These are phyloP conservation scores for Colletotrichum abscissum DNA, from an alignment of 2,329 filamentous ascomycete species.

Conservation along the genomic window DNA sequence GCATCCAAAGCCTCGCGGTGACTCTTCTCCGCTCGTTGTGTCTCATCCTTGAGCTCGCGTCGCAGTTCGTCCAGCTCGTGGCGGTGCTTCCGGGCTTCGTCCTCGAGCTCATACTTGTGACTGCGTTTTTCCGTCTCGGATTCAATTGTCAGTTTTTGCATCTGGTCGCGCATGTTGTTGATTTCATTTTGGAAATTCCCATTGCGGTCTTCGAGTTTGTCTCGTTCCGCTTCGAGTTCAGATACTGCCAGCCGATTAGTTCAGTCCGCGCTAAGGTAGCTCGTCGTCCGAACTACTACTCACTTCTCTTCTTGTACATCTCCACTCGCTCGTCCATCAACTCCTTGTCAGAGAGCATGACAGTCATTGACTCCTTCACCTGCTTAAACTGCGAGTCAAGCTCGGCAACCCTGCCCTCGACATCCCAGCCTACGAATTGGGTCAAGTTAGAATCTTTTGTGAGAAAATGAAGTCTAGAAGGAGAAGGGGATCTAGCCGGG, in stretches of 20 bases:
- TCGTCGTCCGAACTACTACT: conserved; percentile 41
- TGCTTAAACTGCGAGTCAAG: conserved; percentile 80
- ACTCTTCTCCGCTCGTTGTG: conserved; percentile 67
- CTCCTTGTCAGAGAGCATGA: conserved; percentile 74
- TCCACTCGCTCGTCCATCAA: conserved; percentile 80
- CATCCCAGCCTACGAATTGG: conserved; percentile 78
- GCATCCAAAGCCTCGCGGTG: conserved; percentile 77
- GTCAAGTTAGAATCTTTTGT: conserved; percentile 79
- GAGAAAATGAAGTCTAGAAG: conserved; percentile 66
- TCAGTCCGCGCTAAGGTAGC: not conserved
- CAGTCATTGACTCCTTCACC: conserved; percentile 79
- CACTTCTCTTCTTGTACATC: conserved; percentile 80
- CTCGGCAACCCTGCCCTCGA: conserved; percentile 78
- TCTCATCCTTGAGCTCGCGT: conserved; percentile 62
- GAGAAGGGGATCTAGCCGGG: conserved; percentile 55
- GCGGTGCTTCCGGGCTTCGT: conserved; percentile 62
- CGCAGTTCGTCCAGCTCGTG: conserved; percentile 67
- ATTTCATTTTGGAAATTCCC: conserved; percentile 73
- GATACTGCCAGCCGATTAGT: conserved; percentile 49
- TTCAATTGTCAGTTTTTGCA: conserved; percentile 51
- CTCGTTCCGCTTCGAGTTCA: conserved; percentile 60
- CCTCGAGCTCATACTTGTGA: conserved; percentile 65
- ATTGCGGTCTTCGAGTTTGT: conserved; percentile 59
- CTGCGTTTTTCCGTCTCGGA: conserved; percentile 56
- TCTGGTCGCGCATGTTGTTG: conserved; percentile 50